A percentile compares a stretch with the other conserved stretches of the same genome.
phyloP scores from a whole-genome alignment of 805 yeast species.

The Wickerhamomyces chambardii region DNA sequence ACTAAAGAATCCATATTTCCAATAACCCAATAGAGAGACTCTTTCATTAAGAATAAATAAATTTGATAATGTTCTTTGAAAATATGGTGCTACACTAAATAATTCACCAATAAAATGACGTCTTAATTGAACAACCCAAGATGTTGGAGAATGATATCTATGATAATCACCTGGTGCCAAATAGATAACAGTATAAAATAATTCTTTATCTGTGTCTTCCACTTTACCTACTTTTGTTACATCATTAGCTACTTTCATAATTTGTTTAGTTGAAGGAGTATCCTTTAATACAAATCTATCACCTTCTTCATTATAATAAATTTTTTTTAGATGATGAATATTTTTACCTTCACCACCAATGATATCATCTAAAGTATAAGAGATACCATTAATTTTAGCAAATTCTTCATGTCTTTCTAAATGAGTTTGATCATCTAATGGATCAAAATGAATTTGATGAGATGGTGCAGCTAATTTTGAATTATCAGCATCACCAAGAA shows the following conservation, averaged over 20 bases:
- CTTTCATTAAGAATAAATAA: slow-evolving; percentile 90
- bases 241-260: slow-evolving; percentile 30
- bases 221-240: slow-evolving; percentile 4
- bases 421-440: slow-evolving; percentile 27
- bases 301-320: slow-evolving; percentile 55
- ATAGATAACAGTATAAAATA: slow-evolving; percentile 86
- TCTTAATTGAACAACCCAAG: slow-evolving; percentile 91
- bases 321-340: slow-evolving; percentile 34
- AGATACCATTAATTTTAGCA: slow-evolving; percentile 70
- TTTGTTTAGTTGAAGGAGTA: slow-evolving; percentile 21
- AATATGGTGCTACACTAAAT: slow-evolving; percentile 93
- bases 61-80: slow-evolving; percentile 80
- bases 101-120: slow-evolving; percentile 95
- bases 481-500: slow-evolving; percentile 53
- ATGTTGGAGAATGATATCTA: slow-evolving; percentile 90
- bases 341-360: slow-evolving; percentile 43
- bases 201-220: slow-evolving; percentile 35
- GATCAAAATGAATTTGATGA: slow-evolving; percentile 36
- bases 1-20: slow-evolving; percentile 95
- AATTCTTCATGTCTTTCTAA: slow-evolving; percentile 57
- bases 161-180: slow-evolving; percentile 98
- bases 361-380: slow-evolving; percentile 60
- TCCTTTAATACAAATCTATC: slow-evolving; percentile 41
- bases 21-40: slow-evolving; percentile 88
- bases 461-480: slow-evolving; percentile 45